Percentiles rank a stretch among this genome's conserved stretches.
Conservation (phyloP, 345 rosid genomes). For the Boechera retrofracta region DNA sequence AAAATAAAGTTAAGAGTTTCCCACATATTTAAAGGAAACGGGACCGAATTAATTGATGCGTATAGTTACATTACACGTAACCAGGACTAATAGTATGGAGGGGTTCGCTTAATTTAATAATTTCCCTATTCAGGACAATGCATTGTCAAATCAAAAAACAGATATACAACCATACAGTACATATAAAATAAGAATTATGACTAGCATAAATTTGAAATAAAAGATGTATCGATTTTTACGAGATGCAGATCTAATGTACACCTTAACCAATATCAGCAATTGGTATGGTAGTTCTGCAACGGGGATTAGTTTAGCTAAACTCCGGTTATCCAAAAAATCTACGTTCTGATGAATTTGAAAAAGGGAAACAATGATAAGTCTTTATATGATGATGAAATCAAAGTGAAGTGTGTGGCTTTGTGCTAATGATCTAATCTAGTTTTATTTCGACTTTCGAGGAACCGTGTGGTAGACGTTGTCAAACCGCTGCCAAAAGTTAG, state of each 20-base stretch:
- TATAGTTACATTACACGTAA: slow-evolving; percentile 37
- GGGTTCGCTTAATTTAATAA: slow-evolving; percentile 27
- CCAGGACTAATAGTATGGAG: not conserved
- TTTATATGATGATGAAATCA: slow-evolving; percentile 1
- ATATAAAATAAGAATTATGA: not conserved
- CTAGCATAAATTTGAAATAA: not conserved
- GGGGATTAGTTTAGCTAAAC: not conserved
- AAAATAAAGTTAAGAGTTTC: slow-evolving; percentile 13
- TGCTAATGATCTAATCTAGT: not conserved
- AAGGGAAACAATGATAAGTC: not conserved
- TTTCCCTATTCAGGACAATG: slow-evolving; percentile 17
- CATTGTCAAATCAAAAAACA: slow-evolving; percentile 1
- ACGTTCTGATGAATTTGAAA: not conserved
- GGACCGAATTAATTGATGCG: slow-evolving; percentile 20
- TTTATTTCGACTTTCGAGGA: not conserved
- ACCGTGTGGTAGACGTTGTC: slow-evolving; percentile 10
- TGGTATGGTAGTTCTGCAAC: not conserved
- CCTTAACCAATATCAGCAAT: not conserved
- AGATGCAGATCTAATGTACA: not conserved
- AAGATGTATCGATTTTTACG: not conserved
- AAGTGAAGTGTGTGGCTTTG: slow-evolving; percentile 1
- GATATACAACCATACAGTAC: not conserved
- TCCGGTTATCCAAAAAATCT: not conserved
- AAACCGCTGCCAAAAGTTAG: not conserved
- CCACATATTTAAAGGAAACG: slow-evolving; percentile 31